Evolutionary conservation across 352 stramenopile species (phyloP), one percentile per base, ranked within the genome.

Genomic region (Pythium chondricola): DNA sequence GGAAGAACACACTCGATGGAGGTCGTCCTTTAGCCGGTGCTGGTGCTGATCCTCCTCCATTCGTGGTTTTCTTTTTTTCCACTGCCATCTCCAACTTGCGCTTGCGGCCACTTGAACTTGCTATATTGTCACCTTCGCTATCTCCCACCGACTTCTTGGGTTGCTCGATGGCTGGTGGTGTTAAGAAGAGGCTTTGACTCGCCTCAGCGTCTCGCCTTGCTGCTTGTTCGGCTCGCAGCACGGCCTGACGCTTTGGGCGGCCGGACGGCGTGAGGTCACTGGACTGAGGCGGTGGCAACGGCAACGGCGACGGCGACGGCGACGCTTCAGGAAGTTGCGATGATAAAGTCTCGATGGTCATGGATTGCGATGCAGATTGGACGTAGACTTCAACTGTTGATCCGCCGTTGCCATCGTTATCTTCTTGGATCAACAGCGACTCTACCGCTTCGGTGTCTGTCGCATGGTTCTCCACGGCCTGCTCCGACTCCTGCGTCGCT

Each of bases 81-180:
- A n/a, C 47, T 3, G 43, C 66, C 65, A 88, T 69, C n/a, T 83
- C 70, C 2, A 86, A 49, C 43, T 85, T 85, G 26, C 74, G 64
- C 43, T 86, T 86, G 18, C 71, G 61, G 5, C 62, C 45, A 30
- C 44, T 46, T 2, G 44, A 58, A n/a, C n/a, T n/a, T n/a, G n/a
- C n/a, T n/a, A n/a, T n/a, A n/a, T n/a, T n/a, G n/a, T n/a, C n/a
- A n/a, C n/a, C n/a, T n/a, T 43, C 56, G 14, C 37, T 41, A 30
- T 31, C 51, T 0, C 8, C 42, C 2, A 42, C 33, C 1, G 35
- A 20, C n/a, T 55, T 49, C 10, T 43, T 53, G 1, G 39, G 37
- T 3, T 39, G 37, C 11, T 31, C 24, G 18, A 37, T 2, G 5
- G 38, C n/a, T 2, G 51, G 50, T 13, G 47, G 51, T n/a, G 57